These are phyloP conservation scores for Silene uniflora DNA, from an alignment of 148 eudicot genomes.

Conservation along the genomic window DNA sequence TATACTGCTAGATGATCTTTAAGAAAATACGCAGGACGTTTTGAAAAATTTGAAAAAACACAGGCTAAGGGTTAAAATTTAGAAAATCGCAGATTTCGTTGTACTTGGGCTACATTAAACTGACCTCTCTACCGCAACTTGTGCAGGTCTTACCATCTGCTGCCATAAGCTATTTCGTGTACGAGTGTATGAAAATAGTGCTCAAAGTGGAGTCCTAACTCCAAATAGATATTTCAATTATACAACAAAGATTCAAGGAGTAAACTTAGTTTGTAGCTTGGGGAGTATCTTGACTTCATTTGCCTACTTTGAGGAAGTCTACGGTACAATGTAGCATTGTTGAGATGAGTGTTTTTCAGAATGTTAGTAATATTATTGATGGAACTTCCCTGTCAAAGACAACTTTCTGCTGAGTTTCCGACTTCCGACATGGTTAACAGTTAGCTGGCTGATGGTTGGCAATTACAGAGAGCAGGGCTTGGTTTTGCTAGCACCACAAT, in stretches of 20 bases:
- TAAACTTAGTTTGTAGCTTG: not conserved
- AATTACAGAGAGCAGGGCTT: not conserved
- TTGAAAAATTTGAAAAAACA: no score
- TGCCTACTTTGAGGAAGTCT: not conserved
- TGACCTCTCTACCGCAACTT: constrained; percentile 22
- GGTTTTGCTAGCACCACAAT: not conserved
- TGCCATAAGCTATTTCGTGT: constrained; percentile 96
- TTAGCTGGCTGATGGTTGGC: not conserved
- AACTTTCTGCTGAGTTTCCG: not conserved
- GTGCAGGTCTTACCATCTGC: constrained; percentile 95
- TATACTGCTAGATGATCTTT: no score
- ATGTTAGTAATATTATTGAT: not conserved
- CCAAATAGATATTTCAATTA: not conserved
- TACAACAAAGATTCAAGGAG: not conserved
- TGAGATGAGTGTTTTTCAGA: not conserved
- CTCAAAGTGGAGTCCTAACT: constrained; percentile 71
- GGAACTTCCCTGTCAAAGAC: not conserved
- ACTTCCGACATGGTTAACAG: not conserved
- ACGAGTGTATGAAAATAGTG: constrained; percentile 90
- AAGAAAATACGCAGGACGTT: no score
- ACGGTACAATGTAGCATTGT: not conserved
- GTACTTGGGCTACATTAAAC: not conserved
- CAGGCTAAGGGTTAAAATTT: not conserved
- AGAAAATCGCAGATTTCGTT: not conserved
- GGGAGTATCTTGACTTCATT: not conserved